phyloP scores from a whole-genome alignment of 108 stramenopile genomes.

The Conticribra weissflogii region DNA sequence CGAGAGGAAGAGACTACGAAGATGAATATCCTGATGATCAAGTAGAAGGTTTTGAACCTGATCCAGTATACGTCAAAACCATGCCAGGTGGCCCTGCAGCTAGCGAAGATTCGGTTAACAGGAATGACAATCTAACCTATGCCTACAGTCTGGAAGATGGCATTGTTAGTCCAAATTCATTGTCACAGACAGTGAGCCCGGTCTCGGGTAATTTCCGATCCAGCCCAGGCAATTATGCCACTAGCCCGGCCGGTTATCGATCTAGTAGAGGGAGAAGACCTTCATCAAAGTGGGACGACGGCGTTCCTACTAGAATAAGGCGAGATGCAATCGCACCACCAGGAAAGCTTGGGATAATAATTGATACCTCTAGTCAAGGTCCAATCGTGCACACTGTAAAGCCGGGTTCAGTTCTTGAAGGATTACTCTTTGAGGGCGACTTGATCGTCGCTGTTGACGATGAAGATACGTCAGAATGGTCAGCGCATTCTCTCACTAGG shows the following conservation, averaged over 20 bases:
- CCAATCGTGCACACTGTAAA: slow-evolving; percentile 77
- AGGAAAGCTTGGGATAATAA: slow-evolving; percentile 84
- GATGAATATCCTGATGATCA: slow-evolving; percentile 5
- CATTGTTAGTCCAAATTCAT: slow-evolving; percentile 26
- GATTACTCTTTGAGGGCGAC: slow-evolving; percentile 66
- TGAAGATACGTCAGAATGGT: slow-evolving; percentile 70
- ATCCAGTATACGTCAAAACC: neutral
- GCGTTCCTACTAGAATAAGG: neutral
- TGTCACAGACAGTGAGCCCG: too few species aligned
- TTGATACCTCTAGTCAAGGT: slow-evolving; percentile 83
- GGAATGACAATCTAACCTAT: slow-evolving; percentile 54
- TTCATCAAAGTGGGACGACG: neutral
- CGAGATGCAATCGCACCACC: slow-evolving; percentile 61
- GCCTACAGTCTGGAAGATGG: slow-evolving; percentile 68
- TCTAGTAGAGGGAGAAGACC: neutral
- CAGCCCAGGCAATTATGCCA: neutral
- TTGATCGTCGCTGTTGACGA: slow-evolving; percentile 79
- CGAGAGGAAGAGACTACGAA: neutral
- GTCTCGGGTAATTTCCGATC: too few species aligned
- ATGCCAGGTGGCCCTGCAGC: neutral
- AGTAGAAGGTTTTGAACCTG: neutral
- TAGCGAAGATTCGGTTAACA: slow-evolving; percentile 6
- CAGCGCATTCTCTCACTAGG: slow-evolving; percentile 70
- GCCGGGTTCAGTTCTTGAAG: slow-evolving; percentile 53
- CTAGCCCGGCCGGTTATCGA: slow-evolving; percentile 1